Evolutionary conservation across 2,329 filamentous ascomycete genomes (phyloP).

Genomic region (Xylaria multiplex): DNA sequence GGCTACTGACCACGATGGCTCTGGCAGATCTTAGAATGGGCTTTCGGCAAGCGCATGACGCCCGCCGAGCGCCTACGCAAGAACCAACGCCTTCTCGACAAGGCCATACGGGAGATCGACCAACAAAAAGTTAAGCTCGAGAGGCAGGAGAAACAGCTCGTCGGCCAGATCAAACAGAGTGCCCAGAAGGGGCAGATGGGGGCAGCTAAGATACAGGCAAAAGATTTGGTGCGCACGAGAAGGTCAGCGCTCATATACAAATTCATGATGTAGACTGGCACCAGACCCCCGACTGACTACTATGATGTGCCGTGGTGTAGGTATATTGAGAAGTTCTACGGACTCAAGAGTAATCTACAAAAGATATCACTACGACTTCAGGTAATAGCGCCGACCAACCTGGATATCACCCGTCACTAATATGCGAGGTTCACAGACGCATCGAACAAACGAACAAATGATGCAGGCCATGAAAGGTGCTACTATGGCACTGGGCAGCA

Average conservation of each 20-base stretch:
- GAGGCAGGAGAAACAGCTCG: slow-evolving; percentile 97
- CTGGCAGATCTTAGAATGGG: slow-evolving; percentile 96
- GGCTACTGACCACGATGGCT: slow-evolving; percentile 16
- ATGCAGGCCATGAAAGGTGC: slow-evolving; percentile 99
- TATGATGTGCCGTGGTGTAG: slow-evolving; percentile 53
- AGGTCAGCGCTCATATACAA: slow-evolving; percentile 60
- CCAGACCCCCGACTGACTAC: slow-evolving; percentile 4
- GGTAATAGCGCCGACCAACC: slow-evolving; percentile 60
- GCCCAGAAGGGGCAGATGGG: slow-evolving; percentile 98
- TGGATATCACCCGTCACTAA: slow-evolving; percentile 16
- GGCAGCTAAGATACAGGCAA: slow-evolving; percentile 98
- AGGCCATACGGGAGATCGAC: slow-evolving; percentile 95
- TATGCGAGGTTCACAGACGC: slow-evolving; percentile 70
- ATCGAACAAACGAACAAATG: slow-evolving; percentile 99
- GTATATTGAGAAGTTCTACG: slow-evolving; percentile 98
- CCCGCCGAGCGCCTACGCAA: slow-evolving; percentile 89
- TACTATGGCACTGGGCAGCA: slow-evolving; percentile 89
- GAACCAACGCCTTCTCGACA: slow-evolving; percentile 96
- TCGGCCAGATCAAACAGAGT: slow-evolving; percentile 96
- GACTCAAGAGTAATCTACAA: slow-evolving; percentile 96
- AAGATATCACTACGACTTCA: slow-evolving; percentile 95
- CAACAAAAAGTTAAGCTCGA: slow-evolving; percentile 95
- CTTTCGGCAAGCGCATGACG: slow-evolving; percentile 99
- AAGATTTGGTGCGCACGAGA: slow-evolving; percentile 92
- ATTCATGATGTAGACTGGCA: background rate